phyloP scores from a whole-genome alignment of 345 rosid species.

The Nasturtium officinale region DNA sequence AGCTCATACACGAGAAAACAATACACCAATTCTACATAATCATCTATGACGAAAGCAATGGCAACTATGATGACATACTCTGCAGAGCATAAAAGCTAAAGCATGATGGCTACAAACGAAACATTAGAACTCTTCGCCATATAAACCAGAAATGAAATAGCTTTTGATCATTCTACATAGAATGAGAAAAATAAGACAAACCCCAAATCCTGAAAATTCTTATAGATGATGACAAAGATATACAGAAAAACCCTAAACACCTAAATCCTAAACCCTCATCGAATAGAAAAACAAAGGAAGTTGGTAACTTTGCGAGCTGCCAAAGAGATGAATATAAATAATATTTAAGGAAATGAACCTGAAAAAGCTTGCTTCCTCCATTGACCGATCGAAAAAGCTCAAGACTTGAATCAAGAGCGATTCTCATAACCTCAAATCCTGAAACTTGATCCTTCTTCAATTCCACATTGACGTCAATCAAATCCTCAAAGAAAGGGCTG shows the following conservation, averaged over 20 bases:
- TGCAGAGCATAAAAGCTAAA: neutral
- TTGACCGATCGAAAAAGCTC: slow-evolving; percentile 61
- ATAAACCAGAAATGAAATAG: neutral
- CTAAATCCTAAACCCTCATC: slow-evolving; percentile 32
- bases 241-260: slow-evolving; percentile 26
- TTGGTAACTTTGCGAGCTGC: slow-evolving; percentile 26
- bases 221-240: neutral
- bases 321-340: slow-evolving; percentile 25
- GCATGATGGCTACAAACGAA: neutral
- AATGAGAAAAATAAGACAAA: neutral
- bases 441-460: slow-evolving; percentile 48
- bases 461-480: slow-evolving; percentile 53
- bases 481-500: slow-evolving; percentile 93
- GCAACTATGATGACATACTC: neutral
- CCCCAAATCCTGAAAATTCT: slow-evolving; percentile 7
- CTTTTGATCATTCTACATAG: neutral
- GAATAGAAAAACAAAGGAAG: slow-evolving; percentile 15
- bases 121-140: neutral
- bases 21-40: slow-evolving; percentile 8
- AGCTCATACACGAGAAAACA: neutral
- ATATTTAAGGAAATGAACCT: slow-evolving; percentile 42
- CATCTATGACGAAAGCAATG: slow-evolving; percentile 22
- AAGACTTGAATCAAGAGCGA: slow-evolving; percentile 65
- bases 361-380: slow-evolving; percentile 81
- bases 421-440: slow-evolving; percentile 57